A percentile compares a stretch with the other conserved stretches of the same genome.
These are phyloP conservation scores for Pascua guehoae DNA, from an alignment of 1,284 basidiomycete species.

Conservation along the genomic window DNA sequence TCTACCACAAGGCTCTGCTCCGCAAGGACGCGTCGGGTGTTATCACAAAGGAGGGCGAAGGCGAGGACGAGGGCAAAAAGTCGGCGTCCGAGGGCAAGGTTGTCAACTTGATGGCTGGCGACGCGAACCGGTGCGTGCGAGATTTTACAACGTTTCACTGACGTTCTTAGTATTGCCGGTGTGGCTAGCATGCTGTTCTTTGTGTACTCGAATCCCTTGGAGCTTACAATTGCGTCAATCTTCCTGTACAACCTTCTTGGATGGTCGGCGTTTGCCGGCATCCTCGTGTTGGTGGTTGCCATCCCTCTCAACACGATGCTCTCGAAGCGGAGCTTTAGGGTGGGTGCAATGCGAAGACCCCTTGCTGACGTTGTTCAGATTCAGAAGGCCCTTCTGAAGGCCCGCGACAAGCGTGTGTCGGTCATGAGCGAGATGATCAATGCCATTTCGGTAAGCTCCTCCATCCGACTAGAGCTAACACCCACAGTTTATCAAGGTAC, in stretches of 20 bases:
- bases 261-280: slow-evolving; percentile 76
- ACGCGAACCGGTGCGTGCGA: slow-evolving; percentile 23
- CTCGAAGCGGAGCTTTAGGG: slow-evolving; percentile 59
- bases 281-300: slow-evolving; percentile 67
- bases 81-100: slow-evolving; percentile 53
- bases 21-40: slow-evolving; percentile 79
- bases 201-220: slow-evolving; percentile 69
- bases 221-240: slow-evolving; percentile 67
- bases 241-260: slow-evolving; percentile 83
- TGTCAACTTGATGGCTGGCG: slow-evolving; percentile 53
- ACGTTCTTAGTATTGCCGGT: slow-evolving; percentile 27
- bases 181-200: slow-evolving; percentile 37
- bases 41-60: slow-evolving; percentile 54
- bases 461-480: not conserved
- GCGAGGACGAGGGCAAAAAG: slow-evolving; percentile 26
- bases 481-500: slow-evolving; percentile 31
- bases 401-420: slow-evolving; percentile 78
- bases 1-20: slow-evolving; percentile 86
- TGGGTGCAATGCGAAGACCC: slow-evolving; percentile 40
- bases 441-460: slow-evolving; percentile 42
- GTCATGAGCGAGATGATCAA: slow-evolving; percentile 80
- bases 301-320: slow-evolving; percentile 57
- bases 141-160: too few relatives aligned
- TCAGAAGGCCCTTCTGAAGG: slow-evolving; percentile 65
- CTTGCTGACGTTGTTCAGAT: slow-evolving; percentile 52